These are phyloP conservation scores for Simmondsia chinensis DNA, from an alignment of 148 eudicot species.

Conservation along the genomic window DNA sequence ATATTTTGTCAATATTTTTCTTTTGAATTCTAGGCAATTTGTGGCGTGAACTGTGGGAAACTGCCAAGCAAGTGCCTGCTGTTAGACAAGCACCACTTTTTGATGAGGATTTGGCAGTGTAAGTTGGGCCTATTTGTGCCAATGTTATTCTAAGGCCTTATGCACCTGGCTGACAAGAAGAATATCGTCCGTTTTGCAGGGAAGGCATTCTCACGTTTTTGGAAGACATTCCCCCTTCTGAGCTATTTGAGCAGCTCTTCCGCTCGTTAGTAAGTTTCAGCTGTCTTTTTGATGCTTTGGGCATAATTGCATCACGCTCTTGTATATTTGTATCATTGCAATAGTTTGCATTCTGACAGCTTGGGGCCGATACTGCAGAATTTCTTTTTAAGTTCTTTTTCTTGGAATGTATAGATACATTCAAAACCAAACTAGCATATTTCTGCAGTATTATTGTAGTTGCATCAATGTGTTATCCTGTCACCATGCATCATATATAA, in stretches of 20 bases:
- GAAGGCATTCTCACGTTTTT: slow-evolving; percentile 64
- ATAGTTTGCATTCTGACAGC: too few relatives aligned
- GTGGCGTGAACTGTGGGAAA: slow-evolving; percentile 97
- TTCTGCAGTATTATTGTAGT: too few relatives aligned
- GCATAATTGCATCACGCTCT: background rate
- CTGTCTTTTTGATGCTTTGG: too few relatives aligned
- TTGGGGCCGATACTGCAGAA: too few relatives aligned
- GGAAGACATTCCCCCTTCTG: slow-evolving; percentile 61
- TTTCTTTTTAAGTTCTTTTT: too few relatives aligned
- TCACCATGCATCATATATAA: too few relatives aligned
- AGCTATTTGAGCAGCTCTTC: slow-evolving; percentile 77
- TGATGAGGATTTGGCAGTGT: slow-evolving; percentile 94
- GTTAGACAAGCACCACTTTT: slow-evolving; percentile 85
- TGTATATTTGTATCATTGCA: too few relatives aligned
- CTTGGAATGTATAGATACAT: too few relatives aligned
- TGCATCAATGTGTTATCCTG: too few relatives aligned
- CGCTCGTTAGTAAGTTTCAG: slow-evolving; percentile 60
- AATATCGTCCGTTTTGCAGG: slow-evolving; percentile 37
- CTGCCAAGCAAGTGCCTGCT: slow-evolving; percentile 89
- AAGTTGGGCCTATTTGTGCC: slow-evolving; percentile 16
- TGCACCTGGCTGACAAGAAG: slow-evolving; percentile 11
- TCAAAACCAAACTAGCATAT: too few relatives aligned
- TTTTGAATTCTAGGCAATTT: slow-evolving; percentile 60
- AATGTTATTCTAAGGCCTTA: slow-evolving; percentile 2
- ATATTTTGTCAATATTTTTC: background rate